Conservation (phyloP, 768 basidiomycete species). For the Auriscalpium vulgare region DNA sequence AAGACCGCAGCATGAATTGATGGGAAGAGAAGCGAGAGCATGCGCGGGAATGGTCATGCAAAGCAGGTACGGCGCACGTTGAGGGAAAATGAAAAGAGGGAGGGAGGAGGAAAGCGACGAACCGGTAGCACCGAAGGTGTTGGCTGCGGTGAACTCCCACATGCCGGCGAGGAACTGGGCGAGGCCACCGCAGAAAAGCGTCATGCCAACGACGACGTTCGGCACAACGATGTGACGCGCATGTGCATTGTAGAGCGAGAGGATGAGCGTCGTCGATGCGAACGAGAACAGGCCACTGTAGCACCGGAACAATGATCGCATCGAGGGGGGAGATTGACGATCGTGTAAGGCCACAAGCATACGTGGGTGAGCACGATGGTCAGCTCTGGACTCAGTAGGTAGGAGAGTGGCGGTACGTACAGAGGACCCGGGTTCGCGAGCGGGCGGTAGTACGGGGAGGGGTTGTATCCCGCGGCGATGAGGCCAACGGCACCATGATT, state of each 20-base stretch:
- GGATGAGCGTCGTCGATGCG: conserved; percentile 77
- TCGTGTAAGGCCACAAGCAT: conserved; percentile 26
- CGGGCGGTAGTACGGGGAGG: conserved; percentile 8
- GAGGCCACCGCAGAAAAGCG: conserved; percentile 76
- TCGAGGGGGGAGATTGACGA: conserved; percentile 55
- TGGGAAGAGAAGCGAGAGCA: neutral
- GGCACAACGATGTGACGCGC: conserved; percentile 45
- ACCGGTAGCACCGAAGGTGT: conserved; percentile 69
- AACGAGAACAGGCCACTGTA: conserved; percentile 76
- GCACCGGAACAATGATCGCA: conserved; percentile 26
- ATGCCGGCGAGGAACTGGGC: conserved; percentile 83
- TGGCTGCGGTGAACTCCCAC: conserved; percentile 57
- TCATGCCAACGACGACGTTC: conserved; percentile 82
- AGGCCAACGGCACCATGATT: conserved; percentile 13
- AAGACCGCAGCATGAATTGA: too few relatives aligned
- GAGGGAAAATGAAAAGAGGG: conserved; percentile 24
- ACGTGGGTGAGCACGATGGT: neutral
- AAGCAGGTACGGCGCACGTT: too few relatives aligned
- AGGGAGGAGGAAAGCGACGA: conserved; percentile 22
- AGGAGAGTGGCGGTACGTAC: conserved; percentile 24
- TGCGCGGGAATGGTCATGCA: too few relatives aligned
- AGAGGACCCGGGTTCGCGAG: conserved; percentile 58
- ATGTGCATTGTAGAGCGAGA: conserved; percentile 67
- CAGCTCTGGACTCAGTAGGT: neutral
- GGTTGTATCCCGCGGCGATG: neutral